These are phyloP conservation scores for Plasmodium cynomolgi DNA, from an alignment of 169 alveolate species.

Conservation along the genomic window DNA sequence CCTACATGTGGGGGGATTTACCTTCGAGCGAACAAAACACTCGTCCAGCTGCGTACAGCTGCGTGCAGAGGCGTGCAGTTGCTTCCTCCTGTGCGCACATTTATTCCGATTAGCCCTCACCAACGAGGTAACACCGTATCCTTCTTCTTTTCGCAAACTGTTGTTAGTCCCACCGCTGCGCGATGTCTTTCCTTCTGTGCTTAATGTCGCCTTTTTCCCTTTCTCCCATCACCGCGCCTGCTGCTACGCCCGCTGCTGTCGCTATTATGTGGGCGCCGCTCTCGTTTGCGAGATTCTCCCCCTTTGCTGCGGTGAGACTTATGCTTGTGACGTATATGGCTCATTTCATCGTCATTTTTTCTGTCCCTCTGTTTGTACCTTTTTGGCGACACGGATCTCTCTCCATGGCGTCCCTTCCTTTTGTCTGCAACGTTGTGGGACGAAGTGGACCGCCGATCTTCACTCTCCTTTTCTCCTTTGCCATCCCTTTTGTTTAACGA, in stretches of 20 bases:
- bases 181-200: background rate
- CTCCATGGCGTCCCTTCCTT: conserved; percentile 17
- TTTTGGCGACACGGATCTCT: conserved; percentile 44
- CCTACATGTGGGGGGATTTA: background rate
- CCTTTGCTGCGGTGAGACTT: background rate
- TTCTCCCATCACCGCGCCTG: background rate
- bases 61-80: background rate
- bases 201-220: background rate
- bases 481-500: conserved; percentile 44
- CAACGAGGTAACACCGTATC: background rate
- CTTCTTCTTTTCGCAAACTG: background rate
- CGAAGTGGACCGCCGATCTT: conserved; percentile 9
- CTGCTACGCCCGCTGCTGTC: background rate
- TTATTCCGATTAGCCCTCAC: background rate
- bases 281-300: background rate
- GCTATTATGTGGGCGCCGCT: background rate
- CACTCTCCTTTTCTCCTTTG: background rate
- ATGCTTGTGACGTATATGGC: conserved; percentile 4
- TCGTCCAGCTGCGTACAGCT: background rate
- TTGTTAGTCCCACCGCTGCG: background rate
- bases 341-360: conserved; percentile 2
- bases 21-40: background rate
- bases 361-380: conserved; percentile 14
- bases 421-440: background rate
- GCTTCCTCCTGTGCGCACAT: background rate